phyloP scores from a whole-genome alignment of 106 monocot species.

The Agapanthus africanus region DNA sequence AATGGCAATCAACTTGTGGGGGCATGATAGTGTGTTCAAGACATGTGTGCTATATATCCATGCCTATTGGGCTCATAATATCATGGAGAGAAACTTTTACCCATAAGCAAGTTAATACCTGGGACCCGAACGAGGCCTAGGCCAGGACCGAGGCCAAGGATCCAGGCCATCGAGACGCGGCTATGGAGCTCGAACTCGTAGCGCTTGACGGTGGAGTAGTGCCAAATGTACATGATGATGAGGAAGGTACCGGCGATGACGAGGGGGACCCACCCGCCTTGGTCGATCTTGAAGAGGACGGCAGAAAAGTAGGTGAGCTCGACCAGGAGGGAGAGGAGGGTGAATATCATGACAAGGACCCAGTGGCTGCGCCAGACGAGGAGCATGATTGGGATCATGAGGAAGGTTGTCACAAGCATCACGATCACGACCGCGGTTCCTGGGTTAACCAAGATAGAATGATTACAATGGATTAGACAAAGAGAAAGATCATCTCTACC shows the following conservation, averaged over 20 bases:
- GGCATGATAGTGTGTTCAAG: no score
- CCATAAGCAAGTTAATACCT: no score
- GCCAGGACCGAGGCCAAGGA: slow-evolving; percentile 84
- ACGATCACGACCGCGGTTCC: slow-evolving; percentile 93
- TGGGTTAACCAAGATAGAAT: slow-evolving; percentile 13
- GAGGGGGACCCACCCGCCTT: slow-evolving; percentile 92
- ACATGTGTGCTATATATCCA: no score
- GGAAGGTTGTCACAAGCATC: slow-evolving; percentile 88
- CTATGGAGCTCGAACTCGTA: slow-evolving; percentile 89
- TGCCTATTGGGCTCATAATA: no score
- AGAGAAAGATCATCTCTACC: background rate
- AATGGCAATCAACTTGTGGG: no score
- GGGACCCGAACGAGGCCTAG: slow-evolving; percentile 90
- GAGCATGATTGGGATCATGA: slow-evolving; percentile 90
- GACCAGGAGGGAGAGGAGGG: slow-evolving; percentile 62
- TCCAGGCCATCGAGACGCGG: slow-evolving; percentile 90
- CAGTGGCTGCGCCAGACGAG: slow-evolving; percentile 91
- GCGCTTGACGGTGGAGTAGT: slow-evolving; percentile 64
- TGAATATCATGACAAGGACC: slow-evolving; percentile 63
- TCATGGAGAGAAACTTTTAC: no score
- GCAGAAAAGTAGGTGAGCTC: slow-evolving; percentile 85
- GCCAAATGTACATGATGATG: slow-evolving; percentile 83
- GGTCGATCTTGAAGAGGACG: slow-evolving; percentile 72
- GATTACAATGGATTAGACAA: background rate
- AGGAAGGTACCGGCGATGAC: slow-evolving; percentile 67